A percentile compares a stretch with the other conserved stretches of the same genome.
These are phyloP conservation scores for Penicillium dipodomyicola DNA, from an alignment of 495 filamentous ascomycete genomes.

Conservation along the genomic window DNA sequence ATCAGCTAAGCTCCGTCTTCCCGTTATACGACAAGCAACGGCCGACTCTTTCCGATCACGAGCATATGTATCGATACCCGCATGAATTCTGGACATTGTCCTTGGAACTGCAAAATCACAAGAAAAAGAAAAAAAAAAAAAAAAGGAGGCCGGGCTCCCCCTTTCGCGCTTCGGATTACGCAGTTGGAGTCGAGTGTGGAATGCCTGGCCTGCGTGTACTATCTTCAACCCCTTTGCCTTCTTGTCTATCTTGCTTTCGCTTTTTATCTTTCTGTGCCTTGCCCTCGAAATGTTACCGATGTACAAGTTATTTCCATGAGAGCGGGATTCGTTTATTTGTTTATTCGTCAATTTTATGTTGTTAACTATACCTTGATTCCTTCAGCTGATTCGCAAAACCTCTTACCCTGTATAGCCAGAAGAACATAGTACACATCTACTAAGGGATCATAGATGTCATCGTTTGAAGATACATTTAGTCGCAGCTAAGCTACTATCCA, in stretches of 20 bases:
- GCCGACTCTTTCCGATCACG: constrained; percentile 20
- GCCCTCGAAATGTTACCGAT: constrained; percentile 7
- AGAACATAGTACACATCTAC: background rate
- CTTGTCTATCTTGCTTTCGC: constrained; percentile 17
- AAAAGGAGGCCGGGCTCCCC: constrained; percentile 2
- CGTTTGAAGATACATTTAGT: background rate
- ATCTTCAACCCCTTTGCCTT: constrained; percentile 13
- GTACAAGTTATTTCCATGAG: constrained; percentile 8
- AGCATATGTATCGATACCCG: constrained; percentile 33
- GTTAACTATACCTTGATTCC: background rate
- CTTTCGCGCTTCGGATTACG: background rate
- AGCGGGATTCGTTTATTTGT: constrained; percentile 7
- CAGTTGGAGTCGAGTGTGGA: background rate
- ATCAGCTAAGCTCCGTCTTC: constrained; percentile 26
- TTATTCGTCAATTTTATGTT: background rate
- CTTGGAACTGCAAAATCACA: constrained; percentile 8
- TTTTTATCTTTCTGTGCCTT: constrained; percentile 9
- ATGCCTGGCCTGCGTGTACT: constrained; percentile 21
- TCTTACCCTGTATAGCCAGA: background rate
- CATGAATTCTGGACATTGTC: constrained; percentile 8
- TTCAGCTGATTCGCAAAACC: background rate
- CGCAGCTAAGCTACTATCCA: background rate
- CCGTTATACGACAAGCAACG: constrained; percentile 29
- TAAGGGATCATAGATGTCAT: background rate
- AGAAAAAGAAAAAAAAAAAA: background rate